A percentile compares a stretch with the other conserved stretches of the same genome.
Evolutionary conservation across 2,329 filamentous ascomycete genomes (phyloP).

Genomic region (Cladosporium phlei): DNA sequence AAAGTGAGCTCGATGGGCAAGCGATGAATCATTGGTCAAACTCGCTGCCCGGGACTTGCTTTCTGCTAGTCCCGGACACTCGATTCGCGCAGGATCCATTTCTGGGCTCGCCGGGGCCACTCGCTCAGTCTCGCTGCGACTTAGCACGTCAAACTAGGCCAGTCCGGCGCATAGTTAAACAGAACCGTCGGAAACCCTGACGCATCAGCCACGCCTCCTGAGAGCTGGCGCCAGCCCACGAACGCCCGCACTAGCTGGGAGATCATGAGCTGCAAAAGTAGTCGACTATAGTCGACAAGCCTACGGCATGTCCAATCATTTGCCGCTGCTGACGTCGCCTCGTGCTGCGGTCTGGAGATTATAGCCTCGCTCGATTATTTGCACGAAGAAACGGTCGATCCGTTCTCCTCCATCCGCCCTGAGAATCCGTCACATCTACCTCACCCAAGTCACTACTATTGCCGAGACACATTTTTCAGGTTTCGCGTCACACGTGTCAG

Average conservation of each 20-base stretch:
- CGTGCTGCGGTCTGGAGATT: neutral
- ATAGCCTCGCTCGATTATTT: too few relatives aligned
- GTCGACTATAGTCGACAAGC: too few relatives aligned
- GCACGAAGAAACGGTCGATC: too few relatives aligned
- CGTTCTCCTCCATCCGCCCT: too few relatives aligned
- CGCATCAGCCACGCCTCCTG: slow-evolving; percentile 12
- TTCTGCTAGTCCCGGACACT: slow-evolving; percentile 7
- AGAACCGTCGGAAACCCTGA: neutral
- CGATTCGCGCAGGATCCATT: slow-evolving; percentile 9
- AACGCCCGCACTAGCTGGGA: slow-evolving; percentile 7
- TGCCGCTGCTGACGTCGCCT: slow-evolving; percentile 1
- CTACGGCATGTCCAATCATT: too few relatives aligned
- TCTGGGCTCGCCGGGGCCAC: too few relatives aligned
- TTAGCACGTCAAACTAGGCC: neutral
- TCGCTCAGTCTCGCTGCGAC: too few relatives aligned
- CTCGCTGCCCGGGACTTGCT: slow-evolving; percentile 9
- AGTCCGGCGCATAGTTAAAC: slow-evolving; percentile 2
- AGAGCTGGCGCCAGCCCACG: neutral
- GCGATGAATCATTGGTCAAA: slow-evolving; percentile 5
- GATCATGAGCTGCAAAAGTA: too few relatives aligned
- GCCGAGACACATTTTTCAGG: too few relatives aligned
- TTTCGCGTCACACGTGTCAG: too few relatives aligned
- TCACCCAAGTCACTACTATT: too few relatives aligned
- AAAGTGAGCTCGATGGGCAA: neutral
- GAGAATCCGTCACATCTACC: too few relatives aligned